Base-by-base conservation (phyloP, 345 rosid genomes). In the Triadica sebifera region DNA sequence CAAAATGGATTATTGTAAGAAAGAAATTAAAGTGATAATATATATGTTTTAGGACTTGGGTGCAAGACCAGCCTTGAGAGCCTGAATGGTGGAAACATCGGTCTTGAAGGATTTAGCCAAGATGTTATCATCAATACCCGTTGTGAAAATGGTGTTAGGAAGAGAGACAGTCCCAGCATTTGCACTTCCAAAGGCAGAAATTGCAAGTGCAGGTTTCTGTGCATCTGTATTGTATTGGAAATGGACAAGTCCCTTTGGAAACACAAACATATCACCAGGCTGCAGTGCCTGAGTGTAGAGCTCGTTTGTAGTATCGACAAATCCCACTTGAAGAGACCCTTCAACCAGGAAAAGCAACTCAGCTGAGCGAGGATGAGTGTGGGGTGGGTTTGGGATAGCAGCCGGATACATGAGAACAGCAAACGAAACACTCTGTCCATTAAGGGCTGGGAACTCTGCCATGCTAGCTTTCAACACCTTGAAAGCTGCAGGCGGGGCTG, bases 401-500 rank as follows among this genome's bases (percentile, higher is more conserved):
- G 60, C 69, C 1, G 78, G 74, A 12, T 7, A 68, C 29, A 37
- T 53, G 8, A 75, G 34, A 37, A 69, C 58, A 0, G 69, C 69
- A 16, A 29, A 60, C 2, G 78, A 75, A 58, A 75, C 69, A 22
- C 78, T 52, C 22, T 69, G 69, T 50, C 74, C 69, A 50, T 60
- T 59, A 1, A 75, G 78, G 49, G 74, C 78, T 6, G 78, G 69
- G 56, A 75, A 75, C 22, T 75, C 78, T 19, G 50, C 45, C 74
- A 75, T 60, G 55, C 68, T 69, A 10, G 25, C 73, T 60, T 69
- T 67, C 12, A 50, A 51, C 8, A 34, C 73, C 0, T 65, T 47
- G 68, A 61, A 76, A 60, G 24, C 52, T 61, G 58, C 22, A 8
- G 70, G 74, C 12, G 69, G 63, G n/a, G 51, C 7, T 9, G 63